Evolutionary conservation across 1,284 basidiomycete genomes (phyloP).

Genomic region (Microbotryum intermedium): DNA sequence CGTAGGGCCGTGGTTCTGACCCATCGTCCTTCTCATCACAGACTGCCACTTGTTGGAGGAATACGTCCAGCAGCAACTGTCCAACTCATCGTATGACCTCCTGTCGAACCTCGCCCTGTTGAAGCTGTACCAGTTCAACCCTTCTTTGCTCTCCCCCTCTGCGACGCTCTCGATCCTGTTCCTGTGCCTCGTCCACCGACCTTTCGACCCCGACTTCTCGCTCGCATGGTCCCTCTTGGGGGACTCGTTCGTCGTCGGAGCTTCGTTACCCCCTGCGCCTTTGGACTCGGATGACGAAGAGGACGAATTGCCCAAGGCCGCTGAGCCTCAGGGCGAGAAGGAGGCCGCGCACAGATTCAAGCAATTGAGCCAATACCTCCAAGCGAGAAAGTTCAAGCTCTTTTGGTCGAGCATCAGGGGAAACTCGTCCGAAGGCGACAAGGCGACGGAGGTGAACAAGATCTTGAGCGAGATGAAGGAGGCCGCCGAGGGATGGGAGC

Average conservation of each 20-base stretch:
- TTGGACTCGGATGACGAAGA: slow-evolving; percentile 17
- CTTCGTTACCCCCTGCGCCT: slow-evolving; percentile 18
- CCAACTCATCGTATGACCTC: slow-evolving; percentile 20
- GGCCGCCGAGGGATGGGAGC: not conserved
- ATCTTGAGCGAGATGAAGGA: not conserved
- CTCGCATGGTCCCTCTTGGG: slow-evolving; percentile 27
- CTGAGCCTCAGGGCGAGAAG: not conserved
- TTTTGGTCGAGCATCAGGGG: slow-evolving; percentile 16
- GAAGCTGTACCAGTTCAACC: slow-evolving; percentile 31
- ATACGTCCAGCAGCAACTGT: slow-evolving; percentile 26
- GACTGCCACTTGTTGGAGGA: slow-evolving; percentile 27
- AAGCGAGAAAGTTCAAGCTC: slow-evolving; percentile 21
- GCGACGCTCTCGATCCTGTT: slow-evolving; percentile 25
- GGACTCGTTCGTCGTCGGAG: slow-evolving; percentile 28
- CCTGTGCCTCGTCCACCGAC: slow-evolving; percentile 25
- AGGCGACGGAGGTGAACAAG: not conserved
- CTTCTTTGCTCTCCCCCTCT: slow-evolving; percentile 17
- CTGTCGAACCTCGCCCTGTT: slow-evolving; percentile 29
- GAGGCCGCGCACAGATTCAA: slow-evolving; percentile 4
- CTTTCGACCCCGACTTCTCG: slow-evolving; percentile 27
- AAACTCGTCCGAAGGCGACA: not conserved
- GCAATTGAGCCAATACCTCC: slow-evolving; percentile 4
- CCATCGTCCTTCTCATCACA: not conserved
- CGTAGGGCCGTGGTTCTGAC: too few species aligned
- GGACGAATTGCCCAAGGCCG: slow-evolving; percentile 4